phyloP scores from a whole-genome alignment of 2,329 filamentous ascomycete genomes.

The Penicillium sp. region DNA sequence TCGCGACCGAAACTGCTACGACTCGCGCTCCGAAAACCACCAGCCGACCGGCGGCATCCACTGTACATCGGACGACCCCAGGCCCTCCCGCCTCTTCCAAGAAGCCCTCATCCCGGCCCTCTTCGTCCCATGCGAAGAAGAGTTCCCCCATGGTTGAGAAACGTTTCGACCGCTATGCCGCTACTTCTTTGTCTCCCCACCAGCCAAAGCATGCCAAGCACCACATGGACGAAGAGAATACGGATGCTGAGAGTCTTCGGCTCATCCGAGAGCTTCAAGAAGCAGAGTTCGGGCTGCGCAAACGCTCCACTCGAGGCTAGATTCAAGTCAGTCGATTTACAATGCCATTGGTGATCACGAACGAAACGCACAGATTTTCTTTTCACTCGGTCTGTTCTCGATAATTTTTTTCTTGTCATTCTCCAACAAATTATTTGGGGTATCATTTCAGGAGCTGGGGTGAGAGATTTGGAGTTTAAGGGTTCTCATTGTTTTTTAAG shows the following conservation, averaged over 20 bases:
- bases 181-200: constrained; percentile 25
- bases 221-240: constrained; percentile 27
- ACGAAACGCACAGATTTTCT: constrained; percentile 1
- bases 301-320: constrained; percentile 22
- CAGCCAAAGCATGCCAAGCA: constrained; percentile 27
- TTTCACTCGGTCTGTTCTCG: constrained; percentile 7
- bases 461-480: constrained; percentile 17
- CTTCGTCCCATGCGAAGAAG: constrained; percentile 37
- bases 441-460: constrained; percentile 16
- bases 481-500: constrained; percentile 2
- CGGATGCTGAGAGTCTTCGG: constrained; percentile 41
- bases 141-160: constrained; percentile 37
- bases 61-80: constrained; percentile 25
- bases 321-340: background rate
- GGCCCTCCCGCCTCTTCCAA: constrained; percentile 25
- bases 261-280: constrained; percentile 44
- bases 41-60: constrained; percentile 17
- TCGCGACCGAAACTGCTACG: constrained; percentile 31
- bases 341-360: constrained; percentile 2
- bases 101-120: constrained; percentile 34
- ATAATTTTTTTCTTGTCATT: constrained; percentile 11
- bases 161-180: constrained; percentile 27
- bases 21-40: constrained; percentile 24
- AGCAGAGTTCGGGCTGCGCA: constrained; percentile 42
- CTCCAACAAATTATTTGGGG: constrained; percentile 11